Evolutionary conservation across 495 filamentous ascomycete genomes (phyloP).

Genomic region (Cudoniella acicularis): DNA sequence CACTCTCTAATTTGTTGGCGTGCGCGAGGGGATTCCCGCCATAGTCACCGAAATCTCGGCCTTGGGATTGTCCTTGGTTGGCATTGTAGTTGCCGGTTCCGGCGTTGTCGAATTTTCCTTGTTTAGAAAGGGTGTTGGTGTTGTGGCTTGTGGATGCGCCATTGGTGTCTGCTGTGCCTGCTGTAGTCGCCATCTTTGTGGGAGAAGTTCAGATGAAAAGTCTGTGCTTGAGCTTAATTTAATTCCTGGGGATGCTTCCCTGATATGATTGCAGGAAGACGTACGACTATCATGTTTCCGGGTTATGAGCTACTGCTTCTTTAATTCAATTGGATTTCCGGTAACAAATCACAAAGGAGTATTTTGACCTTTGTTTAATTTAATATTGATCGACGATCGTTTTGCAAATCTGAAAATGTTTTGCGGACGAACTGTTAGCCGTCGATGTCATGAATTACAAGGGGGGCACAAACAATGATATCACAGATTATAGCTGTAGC

Average conservation of each 20-base stretch:
- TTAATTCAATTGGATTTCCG: not conserved
- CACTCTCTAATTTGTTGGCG: conserved; percentile 57
- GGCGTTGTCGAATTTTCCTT: not conserved
- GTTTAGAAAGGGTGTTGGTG: not conserved
- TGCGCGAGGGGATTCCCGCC: conserved; percentile 69
- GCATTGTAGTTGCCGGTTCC: not conserved
- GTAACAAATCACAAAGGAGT: not conserved
- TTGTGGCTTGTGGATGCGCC: not conserved
- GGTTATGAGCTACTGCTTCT: not conserved
- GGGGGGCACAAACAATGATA: not conserved
- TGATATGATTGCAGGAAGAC: not conserved
- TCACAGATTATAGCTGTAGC: not conserved
- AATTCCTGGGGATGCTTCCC: not conserved
- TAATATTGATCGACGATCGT: not conserved
- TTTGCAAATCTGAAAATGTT: not conserved
- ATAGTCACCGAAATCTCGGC: conserved; percentile 30
- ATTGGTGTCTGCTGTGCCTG: not conserved
- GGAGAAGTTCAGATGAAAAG: not conserved
- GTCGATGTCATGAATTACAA: not conserved
- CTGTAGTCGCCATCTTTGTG: not conserved
- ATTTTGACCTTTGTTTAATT: not conserved
- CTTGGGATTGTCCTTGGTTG: not conserved
- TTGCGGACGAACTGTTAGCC: not conserved
- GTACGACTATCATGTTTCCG: not conserved
- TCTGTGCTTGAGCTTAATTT: not conserved